Base-by-base conservation (phyloP, 768 basidiomycete species). In the Suillus decipiens region DNA sequence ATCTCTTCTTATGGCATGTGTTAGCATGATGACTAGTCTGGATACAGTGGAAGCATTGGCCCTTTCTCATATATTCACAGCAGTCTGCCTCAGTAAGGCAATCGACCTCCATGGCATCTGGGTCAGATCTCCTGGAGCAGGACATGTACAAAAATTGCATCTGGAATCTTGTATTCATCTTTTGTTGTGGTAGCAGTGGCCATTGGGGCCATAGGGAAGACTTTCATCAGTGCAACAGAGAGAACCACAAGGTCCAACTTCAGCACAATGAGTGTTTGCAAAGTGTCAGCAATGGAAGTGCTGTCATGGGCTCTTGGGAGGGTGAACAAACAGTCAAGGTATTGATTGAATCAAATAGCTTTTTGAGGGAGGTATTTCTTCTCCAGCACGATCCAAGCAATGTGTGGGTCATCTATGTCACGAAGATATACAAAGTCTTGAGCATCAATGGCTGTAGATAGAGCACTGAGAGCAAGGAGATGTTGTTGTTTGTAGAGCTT, bases 281-380 rank as follows among this genome's bases (percentile, higher is more conserved):
- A 0, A 0, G 10, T 11, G 5, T 45, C 43, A 0, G n/a, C n/a
- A 12, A 45, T 45, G n/a, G 43, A 45, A 0, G 10, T 2, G 7
- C 43, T 45, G n/a, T 45, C 14, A 5, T 45, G 43, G 1, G n/a
- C 43, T 5, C 22, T 45, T 0, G 43, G n/a, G 10, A 45, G 1
- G 0, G 43, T 45, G n/a, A 45, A 45, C 3, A 45, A 11, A 0
- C 11, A 5, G 3, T 45, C 10, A 0, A 45, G 43, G 8, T 45
- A 45, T 5, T 45, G 43, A 1, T 45, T 45, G n/a, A 45, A 45
- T 0, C n/a, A 10, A 1, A 45, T 45, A 0, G 43, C 10, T 8
- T 45, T 45, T 5, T 45, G 43, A 5, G 43, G 43, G 4, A 45
- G 43, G 4, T 45, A 45, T 5, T 45, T 45, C 43, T 22, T 22